phyloP scores from a whole-genome alignment of 371 early-diverging fungal species.

The Circinella umbellata region DNA sequence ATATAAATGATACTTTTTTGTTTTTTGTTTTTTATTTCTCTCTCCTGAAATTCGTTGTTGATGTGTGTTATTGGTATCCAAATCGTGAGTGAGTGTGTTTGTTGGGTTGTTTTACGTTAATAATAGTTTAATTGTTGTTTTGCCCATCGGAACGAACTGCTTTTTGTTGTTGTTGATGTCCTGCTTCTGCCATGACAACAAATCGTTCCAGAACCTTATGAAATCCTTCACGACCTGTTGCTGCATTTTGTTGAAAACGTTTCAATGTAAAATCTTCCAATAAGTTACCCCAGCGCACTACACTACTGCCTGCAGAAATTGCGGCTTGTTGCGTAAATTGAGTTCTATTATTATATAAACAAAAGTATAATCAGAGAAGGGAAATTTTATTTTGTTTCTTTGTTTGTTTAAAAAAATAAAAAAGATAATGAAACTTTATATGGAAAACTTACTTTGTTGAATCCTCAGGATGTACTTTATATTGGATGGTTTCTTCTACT shows the following conservation, averaged over 20 bases:
- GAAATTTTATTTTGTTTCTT: not conserved
- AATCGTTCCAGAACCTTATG: conserved; percentile 63
- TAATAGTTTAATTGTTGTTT: not conserved
- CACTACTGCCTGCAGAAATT: conserved; percentile 78
- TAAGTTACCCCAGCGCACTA: conserved; percentile 74
- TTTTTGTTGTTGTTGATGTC: conserved; percentile 2
- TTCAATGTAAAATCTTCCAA: conserved; percentile 88
- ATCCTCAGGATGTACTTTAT: conserved; percentile 64
- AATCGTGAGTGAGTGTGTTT: no score
- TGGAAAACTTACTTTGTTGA: conserved; percentile 39
- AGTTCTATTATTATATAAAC: conserved; percentile 47
- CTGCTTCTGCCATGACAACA: conserved; percentile 45
- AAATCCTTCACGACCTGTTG: conserved; percentile 76
- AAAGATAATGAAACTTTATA: not conserved
- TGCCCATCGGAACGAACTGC: not conserved
- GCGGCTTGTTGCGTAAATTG: conserved; percentile 82
- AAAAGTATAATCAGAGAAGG: no score
- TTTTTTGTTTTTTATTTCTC: not conserved
- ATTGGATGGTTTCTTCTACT: conserved; percentile 86
- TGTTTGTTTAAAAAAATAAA: not conserved
- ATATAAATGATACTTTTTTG: not conserved
- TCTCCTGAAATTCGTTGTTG: not conserved
- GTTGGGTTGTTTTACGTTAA: no score
- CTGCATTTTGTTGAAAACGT: conserved; percentile 89
- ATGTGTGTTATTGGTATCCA: not conserved